Evolutionary conservation across 305 asterid species (phyloP).

Genomic region (Fraxinus xanthoxyloides): DNA sequence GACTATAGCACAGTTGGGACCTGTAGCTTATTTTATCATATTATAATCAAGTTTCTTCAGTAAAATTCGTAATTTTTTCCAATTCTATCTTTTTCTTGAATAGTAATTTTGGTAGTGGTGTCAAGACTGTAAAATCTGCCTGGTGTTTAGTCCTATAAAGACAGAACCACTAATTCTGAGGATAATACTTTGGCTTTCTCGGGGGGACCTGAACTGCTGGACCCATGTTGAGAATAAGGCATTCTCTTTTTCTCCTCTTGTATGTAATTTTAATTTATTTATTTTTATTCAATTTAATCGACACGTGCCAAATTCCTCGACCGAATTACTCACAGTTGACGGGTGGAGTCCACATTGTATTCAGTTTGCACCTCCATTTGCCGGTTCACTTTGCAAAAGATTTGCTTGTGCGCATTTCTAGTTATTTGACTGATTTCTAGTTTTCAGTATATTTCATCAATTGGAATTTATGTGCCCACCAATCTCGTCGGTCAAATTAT

Average conservation of each 20-base stretch:
- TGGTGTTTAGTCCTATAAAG: background rate
- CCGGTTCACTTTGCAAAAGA: background rate
- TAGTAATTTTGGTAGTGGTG: background rate
- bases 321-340: background rate
- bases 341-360: background rate
- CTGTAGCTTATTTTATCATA: background rate
- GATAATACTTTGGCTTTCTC: slow-evolving; percentile 6
- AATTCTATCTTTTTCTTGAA: background rate
- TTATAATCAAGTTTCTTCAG: slow-evolving; percentile 2
- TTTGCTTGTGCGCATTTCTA: background rate
- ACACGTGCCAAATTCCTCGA: background rate
- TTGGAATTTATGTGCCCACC: background rate
- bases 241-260: background rate
- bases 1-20: background rate
- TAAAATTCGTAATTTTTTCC: background rate
- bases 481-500: background rate
- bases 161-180: slow-evolving; percentile 16
- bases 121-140: background rate
- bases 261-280: background rate
- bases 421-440: background rate
- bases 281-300: slow-evolving; percentile 3
- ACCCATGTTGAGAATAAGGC: slow-evolving; percentile 2
- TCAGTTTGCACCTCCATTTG: background rate
- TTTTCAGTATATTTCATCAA: background rate
- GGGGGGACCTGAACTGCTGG: background rate